Evolutionary conservation across 441 rosid genomes (phyloP), one percentile per base, ranked within the genome.

Genomic region (Francoa sonchifolia): DNA sequence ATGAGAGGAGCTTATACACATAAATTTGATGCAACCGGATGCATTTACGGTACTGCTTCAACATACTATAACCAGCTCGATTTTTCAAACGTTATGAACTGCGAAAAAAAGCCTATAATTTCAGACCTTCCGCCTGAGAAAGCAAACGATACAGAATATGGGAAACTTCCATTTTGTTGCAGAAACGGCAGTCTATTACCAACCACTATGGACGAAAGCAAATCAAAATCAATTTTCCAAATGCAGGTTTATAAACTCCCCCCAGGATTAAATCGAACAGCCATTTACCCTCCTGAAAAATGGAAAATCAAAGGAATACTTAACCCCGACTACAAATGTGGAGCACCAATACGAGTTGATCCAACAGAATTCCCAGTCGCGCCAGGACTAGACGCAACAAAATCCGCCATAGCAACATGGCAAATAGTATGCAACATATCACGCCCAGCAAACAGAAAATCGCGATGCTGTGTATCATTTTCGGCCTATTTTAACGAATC

Each of bases 211-310:
- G 73, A 71, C 52, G 59, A 63, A 9, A 52, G 52, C 4, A 71
- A 50, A 56, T 71, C 81, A 25, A 45, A 26, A 0, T 71, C 81
- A 0, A 61, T 49, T 23, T 74, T 74, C 41, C 48, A 22, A 22
- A 65, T 74, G 81, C 72, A 71, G 31, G 81, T 74, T 37, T 62
- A 48, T 45, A 74, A 74, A 44, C 68, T 74, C 77, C 77, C 74
- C 1, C 81, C 81, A 0, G 71, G 68, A 43, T 50, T 71, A 42
- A 74, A 74, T 52, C 33, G 62, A n/a, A 59, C 77, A 0, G 42
- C 52, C 25, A 52, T 71, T 9, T 36, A 29, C 13, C 73, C 77
- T 0, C 81, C 81, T 0, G 61, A 51, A 10, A 65, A 68, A 34
- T 74, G 77, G 77, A 35, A 23, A 41, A 74, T 74, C 48, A 63